These are phyloP conservation scores for Melampsora occidentalis DNA, from an alignment of 1,284 basidiomycete species.

Conservation along the genomic window DNA sequence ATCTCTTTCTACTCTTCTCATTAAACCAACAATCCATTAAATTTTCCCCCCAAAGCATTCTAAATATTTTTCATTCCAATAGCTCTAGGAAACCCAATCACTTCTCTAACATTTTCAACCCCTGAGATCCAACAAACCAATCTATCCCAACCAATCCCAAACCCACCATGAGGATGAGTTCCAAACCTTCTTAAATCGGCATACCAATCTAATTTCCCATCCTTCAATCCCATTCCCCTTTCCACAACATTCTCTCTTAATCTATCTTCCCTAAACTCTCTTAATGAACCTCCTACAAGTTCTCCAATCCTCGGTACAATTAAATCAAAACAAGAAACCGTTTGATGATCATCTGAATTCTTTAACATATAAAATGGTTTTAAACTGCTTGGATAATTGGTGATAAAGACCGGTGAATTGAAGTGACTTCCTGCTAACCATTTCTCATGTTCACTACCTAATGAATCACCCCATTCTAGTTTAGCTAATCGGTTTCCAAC, in stretches of 20 bases:
- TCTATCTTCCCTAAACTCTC: constrained; percentile 68
- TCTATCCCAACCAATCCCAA: constrained; percentile 88
- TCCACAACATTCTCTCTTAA: constrained; percentile 56
- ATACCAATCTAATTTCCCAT: constrained; percentile 74
- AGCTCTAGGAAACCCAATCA: constrained; percentile 81
- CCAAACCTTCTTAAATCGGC: constrained; percentile 72
- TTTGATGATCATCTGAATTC: not conserved
- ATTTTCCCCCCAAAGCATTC: not conserved
- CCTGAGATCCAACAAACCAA: constrained; percentile 78
- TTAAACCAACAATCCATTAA: too few relatives aligned
- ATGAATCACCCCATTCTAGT: constrained; percentile 64
- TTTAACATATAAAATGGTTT: constrained; percentile 93
- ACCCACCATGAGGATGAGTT: constrained; percentile 83
- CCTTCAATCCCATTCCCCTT: constrained; percentile 62
- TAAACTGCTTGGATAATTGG: constrained; percentile 73
- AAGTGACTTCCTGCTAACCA: constrained; percentile 68
- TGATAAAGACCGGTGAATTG: constrained; percentile 78
- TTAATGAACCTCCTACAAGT: constrained; percentile 82
- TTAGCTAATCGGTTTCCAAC: constrained; percentile 57
- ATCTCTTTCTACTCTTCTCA: too few relatives aligned
- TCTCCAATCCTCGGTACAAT: constrained; percentile 85
- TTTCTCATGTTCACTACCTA: constrained; percentile 88
- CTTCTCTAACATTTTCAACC: constrained; percentile 79
- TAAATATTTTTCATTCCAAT: constrained; percentile 55
- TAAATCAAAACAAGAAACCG: constrained; percentile 87